Percentiles rank a stretch among this genome's conserved stretches.
Conservation (phyloP, 495 filamentous ascomycete genomes). For the Cladorrhinum samala region DNA sequence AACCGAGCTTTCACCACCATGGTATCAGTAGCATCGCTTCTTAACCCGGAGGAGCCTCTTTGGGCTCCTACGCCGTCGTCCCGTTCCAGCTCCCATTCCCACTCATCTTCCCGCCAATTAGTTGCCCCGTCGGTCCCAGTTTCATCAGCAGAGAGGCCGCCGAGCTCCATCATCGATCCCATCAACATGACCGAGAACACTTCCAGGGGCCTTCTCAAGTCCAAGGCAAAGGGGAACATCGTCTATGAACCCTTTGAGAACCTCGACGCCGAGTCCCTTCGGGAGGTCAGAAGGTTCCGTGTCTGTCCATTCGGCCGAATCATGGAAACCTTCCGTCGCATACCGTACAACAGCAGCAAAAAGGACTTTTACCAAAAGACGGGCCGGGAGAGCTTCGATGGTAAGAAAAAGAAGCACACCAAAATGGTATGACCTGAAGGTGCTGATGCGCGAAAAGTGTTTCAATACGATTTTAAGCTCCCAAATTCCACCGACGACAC, state of each 20-base stretch:
- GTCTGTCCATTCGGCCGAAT: conserved; percentile 67
- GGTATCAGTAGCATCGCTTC: conserved; percentile 52
- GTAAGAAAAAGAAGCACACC: conserved; percentile 42
- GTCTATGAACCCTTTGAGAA: conserved; percentile 64
- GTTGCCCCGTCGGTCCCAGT: conserved; percentile 24
- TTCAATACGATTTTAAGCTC: conserved; percentile 80
- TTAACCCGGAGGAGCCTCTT: conserved; percentile 52
- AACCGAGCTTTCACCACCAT: conserved; percentile 32
- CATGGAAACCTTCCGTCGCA: conserved; percentile 61
- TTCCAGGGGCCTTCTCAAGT: conserved; percentile 47
- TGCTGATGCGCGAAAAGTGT: too few species aligned
- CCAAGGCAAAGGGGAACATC: conserved; percentile 53
- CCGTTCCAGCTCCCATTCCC: conserved; percentile 15
- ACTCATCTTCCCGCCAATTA: conserved; percentile 20
- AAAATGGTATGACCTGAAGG: neutral
- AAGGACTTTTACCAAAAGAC: conserved; percentile 80
- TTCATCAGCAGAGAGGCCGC: conserved; percentile 20
- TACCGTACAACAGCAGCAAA: conserved; percentile 92
- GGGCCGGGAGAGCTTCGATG: conserved; percentile 80
- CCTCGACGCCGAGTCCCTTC: conserved; percentile 47
- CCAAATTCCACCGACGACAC: conserved; percentile 60
- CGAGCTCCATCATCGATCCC: conserved; percentile 12
- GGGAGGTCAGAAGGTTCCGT: conserved; percentile 53
- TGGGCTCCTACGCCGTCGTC: conserved; percentile 14
- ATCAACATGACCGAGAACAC: conserved; percentile 52